Evolutionary conservation across 164 flowering plant species (phyloP), one percentile per base, ranked within the genome.

Genomic region (Vitis rupestris): DNA sequence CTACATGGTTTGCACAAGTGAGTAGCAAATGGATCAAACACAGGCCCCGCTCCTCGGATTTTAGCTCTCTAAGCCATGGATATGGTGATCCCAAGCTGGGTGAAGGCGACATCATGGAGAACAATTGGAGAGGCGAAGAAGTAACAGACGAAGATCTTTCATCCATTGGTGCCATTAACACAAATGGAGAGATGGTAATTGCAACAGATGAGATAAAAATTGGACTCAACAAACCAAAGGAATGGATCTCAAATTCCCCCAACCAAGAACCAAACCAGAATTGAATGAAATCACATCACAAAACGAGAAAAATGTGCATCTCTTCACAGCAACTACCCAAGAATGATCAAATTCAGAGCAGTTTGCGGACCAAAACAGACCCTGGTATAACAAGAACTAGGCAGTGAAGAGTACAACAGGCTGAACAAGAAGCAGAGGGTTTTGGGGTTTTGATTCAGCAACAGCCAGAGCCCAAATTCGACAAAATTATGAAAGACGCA

Each of bases 11-110:
- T 4, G 84, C 87, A 61, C 89, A 86, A 29, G 81, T 72, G 23
- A 82, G 75, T 65, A 86, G 55, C 29, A 84, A 61, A 47, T 82
- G 85, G 72, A 84, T 80, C 77, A 86, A 73, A 62, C 68, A 84
- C 68, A 86, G 66, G 66, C 89, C 89, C 71, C 89, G 70, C 73
- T 86, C 87, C 61, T 86, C 89, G 9, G 89, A 73, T 67, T 76
- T 82, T 12, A 86, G 78, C 68, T 84, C 89, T 61, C 63, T 73
- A 10, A 82, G 79, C 83, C 83, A 81, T 9, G 82, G 79, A 30
- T 74, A 71, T 17, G 86, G 84, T 11, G 87, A 82, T 57, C 80
- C 84, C 49, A 81, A 15, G 47, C 61, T 65, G 19, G 89, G 85
- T 14, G 83, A 76, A 50, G 75, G 78, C 14, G 87, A 79, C 85